phyloP scores from a whole-genome alignment of 352 stramenopile genomes.

The Pythium rishiriense region DNA sequence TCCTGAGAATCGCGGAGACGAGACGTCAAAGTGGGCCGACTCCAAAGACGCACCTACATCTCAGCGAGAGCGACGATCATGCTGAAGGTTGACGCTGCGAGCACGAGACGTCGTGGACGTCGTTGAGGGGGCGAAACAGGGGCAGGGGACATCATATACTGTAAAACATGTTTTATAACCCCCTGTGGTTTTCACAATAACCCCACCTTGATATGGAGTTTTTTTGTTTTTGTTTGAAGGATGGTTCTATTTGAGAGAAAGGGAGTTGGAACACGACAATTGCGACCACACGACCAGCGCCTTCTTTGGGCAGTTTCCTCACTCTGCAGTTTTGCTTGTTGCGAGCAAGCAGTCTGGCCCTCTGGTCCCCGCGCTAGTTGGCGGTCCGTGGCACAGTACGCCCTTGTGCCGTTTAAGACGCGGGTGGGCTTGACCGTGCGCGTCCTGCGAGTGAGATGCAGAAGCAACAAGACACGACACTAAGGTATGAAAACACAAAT shows the following conservation, averaged over 20 bases:
- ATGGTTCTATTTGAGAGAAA: constrained; percentile 7
- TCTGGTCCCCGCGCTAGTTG: background rate
- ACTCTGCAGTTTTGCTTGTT: background rate
- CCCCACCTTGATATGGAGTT: background rate
- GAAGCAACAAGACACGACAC: constrained; percentile 2
- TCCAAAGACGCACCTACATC: no score
- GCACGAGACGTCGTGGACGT: no score
- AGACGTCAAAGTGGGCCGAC: no score
- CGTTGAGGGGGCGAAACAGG: no score
- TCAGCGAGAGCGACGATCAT: no score
- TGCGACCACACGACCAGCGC: background rate
- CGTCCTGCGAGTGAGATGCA: constrained; percentile 1
- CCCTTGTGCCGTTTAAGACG: constrained; percentile 9
- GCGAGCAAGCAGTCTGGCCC: background rate
- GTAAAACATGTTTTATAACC: constrained; percentile 6
- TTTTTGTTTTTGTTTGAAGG: constrained; percentile 3
- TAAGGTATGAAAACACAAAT: constrained; percentile 7
- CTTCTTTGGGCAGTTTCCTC: background rate
- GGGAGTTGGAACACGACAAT: constrained; percentile 2
- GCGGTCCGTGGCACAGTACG: background rate
- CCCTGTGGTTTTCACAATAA: constrained; percentile 2
- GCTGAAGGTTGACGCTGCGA: no score
- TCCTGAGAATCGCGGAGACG: no score
- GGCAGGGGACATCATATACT: no score
- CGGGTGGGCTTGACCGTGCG: background rate